phyloP scores from a whole-genome alignment of 2,329 filamentous ascomycete genomes.

The Ophiostoma himal-ulmi region DNA sequence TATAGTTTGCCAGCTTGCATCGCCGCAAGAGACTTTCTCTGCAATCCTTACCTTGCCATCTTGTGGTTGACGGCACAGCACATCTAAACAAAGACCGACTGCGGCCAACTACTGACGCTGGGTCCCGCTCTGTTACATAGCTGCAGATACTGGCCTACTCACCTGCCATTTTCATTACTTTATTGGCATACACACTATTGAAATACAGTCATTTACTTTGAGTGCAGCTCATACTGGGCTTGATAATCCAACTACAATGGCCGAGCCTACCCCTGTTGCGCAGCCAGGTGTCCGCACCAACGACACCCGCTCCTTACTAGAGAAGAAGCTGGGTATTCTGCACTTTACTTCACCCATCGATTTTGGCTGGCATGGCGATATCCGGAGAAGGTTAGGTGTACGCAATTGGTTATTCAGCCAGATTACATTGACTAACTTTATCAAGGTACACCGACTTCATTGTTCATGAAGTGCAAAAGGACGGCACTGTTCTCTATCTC shows the following conservation, averaged over 20 bases:
- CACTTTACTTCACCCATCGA: slow-evolving; percentile 38
- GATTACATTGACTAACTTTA: not conserved
- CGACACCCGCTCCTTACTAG: slow-evolving; percentile 31
- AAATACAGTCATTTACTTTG: not conserved
- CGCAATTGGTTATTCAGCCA: slow-evolving; percentile 17
- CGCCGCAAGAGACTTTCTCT: not conserved
- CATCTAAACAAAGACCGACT: not conserved
- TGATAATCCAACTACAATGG: slow-evolving; percentile 11
- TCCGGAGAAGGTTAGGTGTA: slow-evolving; percentile 39
- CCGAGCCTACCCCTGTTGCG: slow-evolving; percentile 13
- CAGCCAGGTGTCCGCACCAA: slow-evolving; percentile 28
- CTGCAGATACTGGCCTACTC: not conserved
- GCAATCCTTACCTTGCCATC: not conserved
- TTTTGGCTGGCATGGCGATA: slow-evolving; percentile 40
- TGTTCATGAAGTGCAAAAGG: slow-evolving; percentile 78
- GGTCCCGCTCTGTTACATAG: not conserved
- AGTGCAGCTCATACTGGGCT: not conserved
- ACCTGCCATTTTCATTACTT: not conserved
- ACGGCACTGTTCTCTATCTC: slow-evolving; percentile 71
- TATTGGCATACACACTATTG: not conserved
- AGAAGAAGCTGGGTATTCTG: slow-evolving; percentile 39
- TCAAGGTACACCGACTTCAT: slow-evolving; percentile 80
- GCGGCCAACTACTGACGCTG: not conserved
- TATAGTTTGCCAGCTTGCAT: not conserved
- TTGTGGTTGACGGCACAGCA: not conserved